phyloP scores from a whole-genome alignment of 176 grass and related monocot species.

The Avena atlantica region DNA sequence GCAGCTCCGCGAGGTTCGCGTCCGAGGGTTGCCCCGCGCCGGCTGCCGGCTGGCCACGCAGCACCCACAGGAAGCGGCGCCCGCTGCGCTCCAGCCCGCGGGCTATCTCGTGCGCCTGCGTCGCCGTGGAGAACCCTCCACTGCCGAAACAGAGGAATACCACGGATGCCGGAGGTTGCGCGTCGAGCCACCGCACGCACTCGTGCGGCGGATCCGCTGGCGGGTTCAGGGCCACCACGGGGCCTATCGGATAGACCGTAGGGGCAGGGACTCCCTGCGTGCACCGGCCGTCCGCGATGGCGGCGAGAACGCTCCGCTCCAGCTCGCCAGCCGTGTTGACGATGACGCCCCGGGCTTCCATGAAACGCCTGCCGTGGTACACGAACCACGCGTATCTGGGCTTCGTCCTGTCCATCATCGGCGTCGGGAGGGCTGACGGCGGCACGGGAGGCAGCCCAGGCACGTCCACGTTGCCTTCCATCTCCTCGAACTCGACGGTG shows the following conservation, averaged over 20 bases:
- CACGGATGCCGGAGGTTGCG: conserved; percentile 14
- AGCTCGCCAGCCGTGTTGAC: not conserved
- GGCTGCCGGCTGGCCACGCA: conserved; percentile 9
- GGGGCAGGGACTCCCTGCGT: not conserved
- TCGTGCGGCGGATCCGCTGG: not conserved
- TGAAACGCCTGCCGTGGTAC: conserved; percentile 16
- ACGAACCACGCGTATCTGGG: not conserved
- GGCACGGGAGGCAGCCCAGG: conserved; percentile 5
- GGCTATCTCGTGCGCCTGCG: conserved; percentile 19
- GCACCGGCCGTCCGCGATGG: conserved; percentile 7
- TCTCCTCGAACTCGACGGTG: conserved; percentile 9
- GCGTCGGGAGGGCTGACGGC: not conserved
- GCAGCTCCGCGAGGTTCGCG: conserved; percentile 24
- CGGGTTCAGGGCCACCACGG: not conserved
- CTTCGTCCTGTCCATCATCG: conserved; percentile 2
- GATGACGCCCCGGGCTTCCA: conserved; percentile 20
- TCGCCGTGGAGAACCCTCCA: not conserved
- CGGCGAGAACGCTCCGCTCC: conserved; percentile 7
- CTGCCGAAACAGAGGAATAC: conserved; percentile 11
- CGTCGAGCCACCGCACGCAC: conserved; percentile 31
- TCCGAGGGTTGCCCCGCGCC: not conserved
- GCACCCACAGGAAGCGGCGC: conserved; percentile 16
- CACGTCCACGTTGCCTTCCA: conserved; percentile 4
- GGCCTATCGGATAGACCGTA: not conserved
- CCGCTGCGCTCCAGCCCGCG: conserved; percentile 25